Evolutionary conservation across 495 filamentous ascomycete species (phyloP).

Genomic region (Choiromyces venosus): DNA sequence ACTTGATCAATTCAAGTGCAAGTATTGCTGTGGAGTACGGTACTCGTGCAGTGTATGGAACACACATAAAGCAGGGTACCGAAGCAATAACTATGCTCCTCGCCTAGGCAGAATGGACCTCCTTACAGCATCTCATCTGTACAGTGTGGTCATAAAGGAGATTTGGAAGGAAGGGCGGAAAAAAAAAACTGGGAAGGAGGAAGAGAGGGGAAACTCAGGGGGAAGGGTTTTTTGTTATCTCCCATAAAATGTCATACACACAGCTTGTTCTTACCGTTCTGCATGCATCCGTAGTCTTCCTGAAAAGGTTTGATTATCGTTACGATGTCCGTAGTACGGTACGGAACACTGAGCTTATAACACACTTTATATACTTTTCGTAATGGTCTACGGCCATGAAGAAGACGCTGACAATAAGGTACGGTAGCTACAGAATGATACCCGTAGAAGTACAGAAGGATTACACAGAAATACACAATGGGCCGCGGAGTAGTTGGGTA

Average conservation of each 20-base stretch:
- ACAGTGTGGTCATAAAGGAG: background rate
- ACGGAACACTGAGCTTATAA: background rate
- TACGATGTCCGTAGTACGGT: background rate
- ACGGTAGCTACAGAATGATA: background rate
- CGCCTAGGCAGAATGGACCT: constrained; percentile 1
- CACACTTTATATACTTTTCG: no score
- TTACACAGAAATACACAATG: background rate
- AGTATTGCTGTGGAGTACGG: background rate
- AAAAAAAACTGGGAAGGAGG: background rate
- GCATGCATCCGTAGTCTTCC: background rate
- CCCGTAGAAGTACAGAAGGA: background rate
- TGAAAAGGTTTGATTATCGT: background rate
- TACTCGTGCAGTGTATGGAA: background rate
- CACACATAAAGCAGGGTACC: background rate
- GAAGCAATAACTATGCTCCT: background rate
- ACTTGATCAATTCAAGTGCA: background rate
- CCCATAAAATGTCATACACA: background rate
- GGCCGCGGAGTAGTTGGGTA: background rate
- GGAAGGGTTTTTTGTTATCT: background rate
- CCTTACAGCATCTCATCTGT: background rate
- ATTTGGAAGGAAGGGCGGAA: background rate
- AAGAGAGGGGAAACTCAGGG: background rate
- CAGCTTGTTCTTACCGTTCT: background rate
- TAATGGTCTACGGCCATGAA: background rate
- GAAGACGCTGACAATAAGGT: background rate